Percentiles rank a stretch among this genome's conserved stretches.
Evolutionary conservation across 129 eudicot species (phyloP).

Genomic region (Pittosporum tobira): DNA sequence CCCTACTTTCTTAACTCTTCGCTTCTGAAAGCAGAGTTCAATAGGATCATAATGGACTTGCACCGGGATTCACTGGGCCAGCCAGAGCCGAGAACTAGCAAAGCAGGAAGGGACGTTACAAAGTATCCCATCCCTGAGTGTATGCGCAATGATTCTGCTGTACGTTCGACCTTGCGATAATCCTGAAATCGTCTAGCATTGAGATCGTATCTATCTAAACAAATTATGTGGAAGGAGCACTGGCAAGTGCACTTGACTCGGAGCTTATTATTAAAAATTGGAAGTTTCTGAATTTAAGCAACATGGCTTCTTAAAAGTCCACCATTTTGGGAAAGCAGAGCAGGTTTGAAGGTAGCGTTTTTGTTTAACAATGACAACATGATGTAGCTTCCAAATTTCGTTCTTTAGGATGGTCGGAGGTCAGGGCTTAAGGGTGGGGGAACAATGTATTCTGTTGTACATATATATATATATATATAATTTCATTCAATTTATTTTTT

Average conservation of each 20-base stretch:
- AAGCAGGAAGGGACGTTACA: constrained; percentile 85
- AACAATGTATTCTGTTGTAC: neutral
- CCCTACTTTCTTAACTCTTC: constrained; percentile 56
- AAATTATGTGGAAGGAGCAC: neutral
- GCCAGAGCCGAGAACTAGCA: constrained; percentile 78
- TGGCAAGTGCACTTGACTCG: neutral
- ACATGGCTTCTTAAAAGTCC: neutral
- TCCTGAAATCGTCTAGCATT: neutral
- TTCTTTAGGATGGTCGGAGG: neutral
- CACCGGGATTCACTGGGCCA: constrained; percentile 85
- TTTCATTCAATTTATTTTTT: constrained; percentile 15
- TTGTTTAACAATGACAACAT: neutral
- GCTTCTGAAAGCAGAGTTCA: constrained; percentile 55
- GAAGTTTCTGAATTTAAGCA: neutral
- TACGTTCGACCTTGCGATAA: constrained; percentile 5
- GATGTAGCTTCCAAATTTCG: neutral
- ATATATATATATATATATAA: neutral
- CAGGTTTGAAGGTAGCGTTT: neutral
- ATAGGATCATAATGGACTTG: constrained; percentile 53
- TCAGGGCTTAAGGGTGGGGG: neutral
- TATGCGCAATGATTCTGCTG: constrained; percentile 48
- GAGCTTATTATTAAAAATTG: too few relatives aligned
- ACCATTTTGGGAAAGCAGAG: neutral
- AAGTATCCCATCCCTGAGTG: constrained; percentile 93
- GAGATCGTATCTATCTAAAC: neutral